Base-by-base conservation (phyloP, 228 moss, liverwort and hornwort species). In the Sphagnum fallax region DNA sequence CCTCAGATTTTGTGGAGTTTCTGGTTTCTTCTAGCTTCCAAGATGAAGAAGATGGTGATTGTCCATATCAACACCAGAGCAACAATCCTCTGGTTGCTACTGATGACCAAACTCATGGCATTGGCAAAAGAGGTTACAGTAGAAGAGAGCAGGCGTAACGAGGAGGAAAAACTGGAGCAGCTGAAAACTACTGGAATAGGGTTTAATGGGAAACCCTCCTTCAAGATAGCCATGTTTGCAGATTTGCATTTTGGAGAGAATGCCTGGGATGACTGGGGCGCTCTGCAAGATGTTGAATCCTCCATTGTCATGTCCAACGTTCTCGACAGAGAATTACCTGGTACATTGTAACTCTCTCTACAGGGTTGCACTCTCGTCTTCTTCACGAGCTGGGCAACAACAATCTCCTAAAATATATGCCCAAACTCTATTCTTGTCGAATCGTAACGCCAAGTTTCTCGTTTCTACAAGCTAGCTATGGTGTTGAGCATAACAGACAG, bases 211-310 rank as follows among this genome's bases (percentile, higher is more conserved):
- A 73, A 75, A 48, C 18, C 75, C 5, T 75, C 88, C 10, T 92
- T 90, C 75, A 95, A 82, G 71, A 76, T 95, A 32, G 92, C 87
- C 61, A 72, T 95, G 68, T 87, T 95, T 72, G 85, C 92, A 18
- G 94, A 95, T 63, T 64, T 95, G 77, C 94, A 95, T 48, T 92
- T 86, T 52, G 94, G 95, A 50, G 92, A 95, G 70, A 79, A 84
- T 70, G 70, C 85, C 8, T 95, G 95, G 95, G 85, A 87, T 4
- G 77, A 71, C 15, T 95, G 95, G 95, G 95, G 90, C 15, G 90
- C 87, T 64, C 53, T 64, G 10, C 88, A 90, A 67, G 92, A 95
- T 52, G 73, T 72, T 47, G 88, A 90, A 0, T 95, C 95, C 71
- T 80, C 88, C 6, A 63, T 10, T 50, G 95, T 95, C 32, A 90